phyloP scores from a whole-genome alignment of 2,329 filamentous ascomycete species.

The Pseudodiploospora longispora region DNA sequence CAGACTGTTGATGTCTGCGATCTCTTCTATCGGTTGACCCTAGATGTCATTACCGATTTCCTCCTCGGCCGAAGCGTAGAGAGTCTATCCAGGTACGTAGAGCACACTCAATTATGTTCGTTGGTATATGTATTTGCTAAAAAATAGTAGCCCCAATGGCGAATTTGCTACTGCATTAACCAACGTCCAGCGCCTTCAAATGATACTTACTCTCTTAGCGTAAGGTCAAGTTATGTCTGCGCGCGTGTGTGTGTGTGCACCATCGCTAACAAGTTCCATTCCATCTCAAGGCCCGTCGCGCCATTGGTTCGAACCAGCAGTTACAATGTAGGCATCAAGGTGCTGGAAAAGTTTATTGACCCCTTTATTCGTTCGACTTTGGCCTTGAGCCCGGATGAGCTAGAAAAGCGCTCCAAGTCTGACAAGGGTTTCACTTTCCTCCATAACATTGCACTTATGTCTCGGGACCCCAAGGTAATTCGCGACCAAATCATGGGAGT shows the following conservation, averaged over 20 bases:
- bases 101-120: slow-evolving; percentile 13
- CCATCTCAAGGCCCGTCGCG: slow-evolving; percentile 46
- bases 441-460: slow-evolving; percentile 75
- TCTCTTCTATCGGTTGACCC: slow-evolving; percentile 72
- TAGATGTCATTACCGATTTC: slow-evolving; percentile 83
- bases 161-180: slow-evolving; percentile 76
- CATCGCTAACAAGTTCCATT: not conserved
- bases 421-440: slow-evolving; percentile 76
- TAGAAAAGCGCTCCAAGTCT: slow-evolving; percentile 59
- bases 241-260: too few species aligned
- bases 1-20: slow-evolving; percentile 61
- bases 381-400: slow-evolving; percentile 58
- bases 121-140: slow-evolving; percentile 13
- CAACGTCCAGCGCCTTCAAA: slow-evolving; percentile 67
- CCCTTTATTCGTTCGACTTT: slow-evolving; percentile 71
- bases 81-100: slow-evolving; percentile 38
- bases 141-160: slow-evolving; percentile 41
- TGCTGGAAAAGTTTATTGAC: slow-evolving; percentile 69
- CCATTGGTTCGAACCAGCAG: slow-evolving; percentile 52
- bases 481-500: slow-evolving; percentile 81
- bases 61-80: slow-evolving; percentile 50
- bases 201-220: slow-evolving; percentile 14
- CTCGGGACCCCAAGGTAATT: slow-evolving; percentile 61
- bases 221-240: slow-evolving; percentile 2
- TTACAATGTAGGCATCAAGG: slow-evolving; percentile 57